Percentiles rank a stretch among this genome's conserved stretches.
Conservation (phyloP, 2,329 filamentous ascomycete species). For the Cryphonectria naterciae region DNA sequence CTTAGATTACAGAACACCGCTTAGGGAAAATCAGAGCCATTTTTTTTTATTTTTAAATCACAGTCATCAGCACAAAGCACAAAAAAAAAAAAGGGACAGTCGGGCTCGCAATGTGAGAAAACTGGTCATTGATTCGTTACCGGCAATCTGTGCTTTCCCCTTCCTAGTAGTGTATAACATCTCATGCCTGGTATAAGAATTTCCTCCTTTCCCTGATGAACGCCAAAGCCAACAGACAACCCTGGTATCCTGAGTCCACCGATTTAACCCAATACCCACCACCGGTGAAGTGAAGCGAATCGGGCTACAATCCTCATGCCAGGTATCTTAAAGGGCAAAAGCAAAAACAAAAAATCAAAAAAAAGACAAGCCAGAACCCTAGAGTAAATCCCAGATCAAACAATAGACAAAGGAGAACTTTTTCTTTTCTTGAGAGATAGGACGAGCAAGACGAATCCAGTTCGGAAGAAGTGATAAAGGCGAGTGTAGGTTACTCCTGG, state of each 20-base stretch:
- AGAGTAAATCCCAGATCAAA: conserved; percentile 4
- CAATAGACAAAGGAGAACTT: conserved; percentile 24
- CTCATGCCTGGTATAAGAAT: conserved; percentile 23
- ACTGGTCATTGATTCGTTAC: conserved; percentile 31
- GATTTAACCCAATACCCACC: conserved; percentile 8
- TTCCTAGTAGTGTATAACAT: conserved; percentile 8
- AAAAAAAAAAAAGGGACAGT: not conserved
- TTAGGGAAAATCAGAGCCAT: conserved; percentile 20
- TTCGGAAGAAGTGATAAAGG: not conserved
- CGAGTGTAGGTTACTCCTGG: conserved; percentile 3
- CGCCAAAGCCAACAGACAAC: conserved; percentile 20
- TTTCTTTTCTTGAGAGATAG: conserved; percentile 1
- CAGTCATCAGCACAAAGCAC: not conserved
- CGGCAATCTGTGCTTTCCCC: conserved; percentile 15
- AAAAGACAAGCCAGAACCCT: conserved; percentile 1
- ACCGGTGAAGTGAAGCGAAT: conserved; percentile 17
- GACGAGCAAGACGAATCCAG: not conserved
- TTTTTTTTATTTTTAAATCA: not conserved
- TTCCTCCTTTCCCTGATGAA: conserved; percentile 22
- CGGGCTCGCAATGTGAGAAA: not conserved
- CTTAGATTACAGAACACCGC: conserved; percentile 42
- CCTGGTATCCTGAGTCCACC: conserved; percentile 22
- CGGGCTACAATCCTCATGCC: not conserved
- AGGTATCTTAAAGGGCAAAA: conserved; percentile 3
- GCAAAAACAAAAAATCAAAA: not conserved